Percentiles rank a stretch among this genome's conserved stretches.
Conservation (phyloP, 495 filamentous ascomycete species). For the Aspergillus sclerotiicarbonarius region DNA sequence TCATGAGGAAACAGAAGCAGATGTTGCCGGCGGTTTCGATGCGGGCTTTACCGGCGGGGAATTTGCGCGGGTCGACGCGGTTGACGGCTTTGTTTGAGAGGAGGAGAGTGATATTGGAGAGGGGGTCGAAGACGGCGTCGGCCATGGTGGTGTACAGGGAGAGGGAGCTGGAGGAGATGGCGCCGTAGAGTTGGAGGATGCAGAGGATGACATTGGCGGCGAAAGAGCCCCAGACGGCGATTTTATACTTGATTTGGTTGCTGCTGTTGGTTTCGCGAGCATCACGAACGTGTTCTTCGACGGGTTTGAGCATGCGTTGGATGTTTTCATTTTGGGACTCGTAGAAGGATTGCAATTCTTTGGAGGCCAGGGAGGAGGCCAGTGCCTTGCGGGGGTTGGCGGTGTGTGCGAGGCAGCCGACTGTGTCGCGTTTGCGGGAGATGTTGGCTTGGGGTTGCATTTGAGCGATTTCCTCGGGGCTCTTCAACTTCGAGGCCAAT, state of each 20-base stretch:
- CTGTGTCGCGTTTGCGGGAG: slow-evolving; percentile 66
- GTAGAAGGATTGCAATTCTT: slow-evolving; percentile 81
- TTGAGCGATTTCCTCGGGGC: slow-evolving; percentile 68
- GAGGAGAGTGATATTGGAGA: slow-evolving; percentile 87
- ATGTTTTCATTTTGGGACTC: slow-evolving; percentile 91
- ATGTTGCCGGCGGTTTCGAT: slow-evolving; percentile 98
- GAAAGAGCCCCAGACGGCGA: slow-evolving; percentile 89
- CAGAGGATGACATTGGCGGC: slow-evolving; percentile 78
- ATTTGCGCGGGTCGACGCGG: slow-evolving; percentile 82
- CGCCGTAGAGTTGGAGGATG: slow-evolving; percentile 82
- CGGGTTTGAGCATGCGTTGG: slow-evolving; percentile 83
- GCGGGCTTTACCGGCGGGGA: slow-evolving; percentile 90
- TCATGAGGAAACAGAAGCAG: slow-evolving; percentile 96
- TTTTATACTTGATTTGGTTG: slow-evolving; percentile 79
- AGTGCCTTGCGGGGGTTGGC: slow-evolving; percentile 26
- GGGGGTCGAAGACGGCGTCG: slow-evolving; percentile 91
- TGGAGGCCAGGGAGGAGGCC: slow-evolving; percentile 44
- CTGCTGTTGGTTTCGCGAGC: slow-evolving; percentile 76
- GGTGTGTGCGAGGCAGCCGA: slow-evolving; percentile 20
- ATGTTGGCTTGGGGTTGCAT: slow-evolving; percentile 72
- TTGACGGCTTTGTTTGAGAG: slow-evolving; percentile 85
- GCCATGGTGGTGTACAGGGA: slow-evolving; percentile 98
- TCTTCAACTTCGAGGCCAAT: slow-evolving; percentile 76
- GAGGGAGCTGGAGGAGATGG: slow-evolving; percentile 78
- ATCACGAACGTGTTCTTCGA: slow-evolving; percentile 82